Conservation (phyloP, 2,329 filamentous ascomycete species). For the Phyllosticta citriasiana region DNA sequence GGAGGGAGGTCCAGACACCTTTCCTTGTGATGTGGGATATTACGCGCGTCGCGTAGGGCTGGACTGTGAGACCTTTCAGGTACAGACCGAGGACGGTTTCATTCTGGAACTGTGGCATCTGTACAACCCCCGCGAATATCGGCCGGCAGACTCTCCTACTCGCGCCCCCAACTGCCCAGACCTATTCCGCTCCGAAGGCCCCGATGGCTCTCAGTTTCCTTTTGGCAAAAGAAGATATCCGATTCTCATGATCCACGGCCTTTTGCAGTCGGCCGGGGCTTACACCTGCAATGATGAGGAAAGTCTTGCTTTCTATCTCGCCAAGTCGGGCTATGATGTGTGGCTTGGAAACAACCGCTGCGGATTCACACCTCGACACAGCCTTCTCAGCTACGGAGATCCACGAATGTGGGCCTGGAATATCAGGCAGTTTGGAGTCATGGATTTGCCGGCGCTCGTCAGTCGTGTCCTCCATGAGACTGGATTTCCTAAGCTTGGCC, state of each 20-base stretch:
- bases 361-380: constrained; percentile 71
- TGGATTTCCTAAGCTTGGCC: constrained; percentile 68
- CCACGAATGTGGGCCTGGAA: constrained; percentile 97
- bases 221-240: constrained; percentile 58
- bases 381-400: constrained; percentile 58
- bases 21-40: constrained; percentile 71
- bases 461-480: constrained; percentile 74
- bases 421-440: constrained; percentile 73
- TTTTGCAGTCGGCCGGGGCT: constrained; percentile 78
- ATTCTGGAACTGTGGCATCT: constrained; percentile 84
- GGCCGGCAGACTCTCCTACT: constrained; percentile 39
- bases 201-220: constrained; percentile 19
- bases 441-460: constrained; percentile 74
- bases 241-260: constrained; percentile 75
- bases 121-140: constrained; percentile 70
- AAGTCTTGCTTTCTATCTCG: constrained; percentile 82
- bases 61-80: constrained; percentile 71
- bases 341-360: constrained; percentile 94
- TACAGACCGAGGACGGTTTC: constrained; percentile 91
- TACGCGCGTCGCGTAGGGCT: constrained; percentile 83
- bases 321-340: constrained; percentile 86
- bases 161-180: constrained; percentile 49
- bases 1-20: constrained; percentile 69
- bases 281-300: constrained; percentile 87
- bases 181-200: constrained; percentile 42